A percentile compares a stretch with the other conserved stretches of the same genome.
These are phyloP conservation scores for Diaporthe citriasiana DNA, from an alignment of 2,329 filamentous ascomycete genomes.

Conservation along the genomic window DNA sequence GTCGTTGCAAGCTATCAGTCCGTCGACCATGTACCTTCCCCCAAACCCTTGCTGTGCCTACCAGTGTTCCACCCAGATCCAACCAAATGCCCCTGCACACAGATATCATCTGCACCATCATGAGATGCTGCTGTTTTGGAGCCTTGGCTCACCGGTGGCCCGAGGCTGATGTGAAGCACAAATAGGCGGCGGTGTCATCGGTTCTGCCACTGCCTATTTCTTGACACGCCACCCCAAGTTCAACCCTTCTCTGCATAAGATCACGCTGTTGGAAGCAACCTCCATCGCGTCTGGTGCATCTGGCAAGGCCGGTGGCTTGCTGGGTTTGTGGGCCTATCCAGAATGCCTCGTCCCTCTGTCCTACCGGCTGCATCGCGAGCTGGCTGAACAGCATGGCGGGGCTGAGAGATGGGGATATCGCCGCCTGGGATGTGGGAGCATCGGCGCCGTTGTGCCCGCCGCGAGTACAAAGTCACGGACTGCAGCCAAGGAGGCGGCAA, in stretches of 20 bases:
- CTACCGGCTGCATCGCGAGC: conserved; percentile 84
- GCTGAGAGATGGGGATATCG: conserved; percentile 89
- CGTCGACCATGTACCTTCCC: background rate
- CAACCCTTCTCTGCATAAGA: conserved; percentile 79
- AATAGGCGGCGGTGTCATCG: conserved; percentile 91
- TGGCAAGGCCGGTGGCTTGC: conserved; percentile 92
- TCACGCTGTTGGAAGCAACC: conserved; percentile 90
- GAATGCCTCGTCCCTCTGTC: conserved; percentile 86
- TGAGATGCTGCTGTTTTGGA: background rate
- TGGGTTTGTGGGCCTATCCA: conserved; percentile 94
- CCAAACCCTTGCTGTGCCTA: conserved; percentile 23
- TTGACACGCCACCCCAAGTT: conserved; percentile 88
- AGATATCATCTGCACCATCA: background rate
- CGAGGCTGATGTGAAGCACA: conserved; percentile 9
- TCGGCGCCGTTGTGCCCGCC: conserved; percentile 54
- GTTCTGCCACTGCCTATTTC: conserved; percentile 91
- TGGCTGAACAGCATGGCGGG: conserved; percentile 88
- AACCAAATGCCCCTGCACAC: conserved; percentile 1
- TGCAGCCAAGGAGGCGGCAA: conserved; percentile 52
- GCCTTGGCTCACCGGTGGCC: background rate
- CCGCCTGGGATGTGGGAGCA: conserved; percentile 78
- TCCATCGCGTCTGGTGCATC: conserved; percentile 91
- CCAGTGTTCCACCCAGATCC: background rate
- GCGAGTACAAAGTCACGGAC: conserved; percentile 51
- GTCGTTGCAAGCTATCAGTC: background rate